Evolutionary conservation across 1,284 basidiomycete genomes (phyloP).

Genomic region (Clitocybe nebularis): DNA sequence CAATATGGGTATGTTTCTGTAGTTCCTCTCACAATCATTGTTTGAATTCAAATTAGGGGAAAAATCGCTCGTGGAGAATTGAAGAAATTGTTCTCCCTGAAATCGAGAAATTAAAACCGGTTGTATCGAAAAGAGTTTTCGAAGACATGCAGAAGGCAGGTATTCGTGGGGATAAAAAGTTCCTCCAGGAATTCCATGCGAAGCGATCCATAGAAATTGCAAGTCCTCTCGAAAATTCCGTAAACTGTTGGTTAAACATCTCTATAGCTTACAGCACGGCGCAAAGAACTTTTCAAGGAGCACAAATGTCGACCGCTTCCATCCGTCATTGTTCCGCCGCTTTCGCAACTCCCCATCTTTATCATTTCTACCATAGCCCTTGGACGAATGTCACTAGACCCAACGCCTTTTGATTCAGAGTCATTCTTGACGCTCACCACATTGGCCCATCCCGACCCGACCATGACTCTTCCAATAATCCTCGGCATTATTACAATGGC

Average conservation of each 20-base stretch:
- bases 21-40: neutral
- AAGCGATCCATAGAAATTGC: constrained; percentile 46
- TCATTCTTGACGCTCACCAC: constrained; percentile 71
- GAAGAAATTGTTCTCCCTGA: constrained; percentile 70
- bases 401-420: constrained; percentile 69
- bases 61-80: constrained; percentile 57
- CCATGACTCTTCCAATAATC: constrained; percentile 63
- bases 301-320: constrained; percentile 55
- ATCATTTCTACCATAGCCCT: constrained; percentile 60
- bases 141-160: constrained; percentile 56
- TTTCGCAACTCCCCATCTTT: constrained; percentile 74
- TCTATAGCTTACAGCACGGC: constrained; percentile 48
- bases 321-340: constrained; percentile 59
- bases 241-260: constrained; percentile 1
- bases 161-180: constrained; percentile 51
- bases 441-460: constrained; percentile 67
- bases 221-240: constrained; percentile 13
- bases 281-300: constrained; percentile 53
- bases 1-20: constrained; percentile 67
- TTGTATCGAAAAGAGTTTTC: constrained; percentile 49
- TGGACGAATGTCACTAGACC: constrained; percentile 49
- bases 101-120: constrained; percentile 51
- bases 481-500: constrained; percentile 73
- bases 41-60: constrained; percentile 43
- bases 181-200: constrained; percentile 43